These are phyloP conservation scores for Tylopilus rubrobrunneus DNA, from an alignment of 768 basidiomycete species.

Conservation along the genomic window DNA sequence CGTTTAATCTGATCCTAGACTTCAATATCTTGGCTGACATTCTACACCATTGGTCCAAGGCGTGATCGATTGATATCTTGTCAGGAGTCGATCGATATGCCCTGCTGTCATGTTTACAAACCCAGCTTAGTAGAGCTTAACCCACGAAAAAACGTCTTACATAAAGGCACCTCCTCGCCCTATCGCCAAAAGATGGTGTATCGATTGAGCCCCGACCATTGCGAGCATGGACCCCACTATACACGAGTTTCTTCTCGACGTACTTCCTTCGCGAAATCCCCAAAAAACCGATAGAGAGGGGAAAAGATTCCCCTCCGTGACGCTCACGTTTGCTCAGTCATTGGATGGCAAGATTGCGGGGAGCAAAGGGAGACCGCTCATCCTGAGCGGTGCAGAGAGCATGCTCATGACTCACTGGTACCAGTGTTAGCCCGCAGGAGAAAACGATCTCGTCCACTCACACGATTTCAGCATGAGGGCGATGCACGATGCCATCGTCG, in stretches of 20 bases:
- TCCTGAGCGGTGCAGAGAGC: conserved; percentile 80
- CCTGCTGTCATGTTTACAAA: no score
- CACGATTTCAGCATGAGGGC: conserved; percentile 68
- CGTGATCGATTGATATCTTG: no score
- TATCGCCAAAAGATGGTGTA: background rate
- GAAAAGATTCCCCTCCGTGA: conserved; percentile 53
- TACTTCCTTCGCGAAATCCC: conserved; percentile 17
- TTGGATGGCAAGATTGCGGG: conserved; percentile 89
- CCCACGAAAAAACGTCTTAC: no score
- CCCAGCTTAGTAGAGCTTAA: no score
- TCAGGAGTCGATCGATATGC: no score
- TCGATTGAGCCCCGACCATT: background rate
- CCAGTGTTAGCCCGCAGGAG: background rate
- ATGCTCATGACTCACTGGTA: conserved; percentile 95
- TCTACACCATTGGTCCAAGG: no score
- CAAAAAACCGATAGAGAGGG: conserved; percentile 16
- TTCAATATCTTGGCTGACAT: no score
- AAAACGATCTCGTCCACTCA: background rate
- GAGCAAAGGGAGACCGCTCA: conserved; percentile 64
- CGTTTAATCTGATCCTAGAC: no score
- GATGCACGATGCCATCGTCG: conserved; percentile 88
- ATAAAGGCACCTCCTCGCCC: background rate
- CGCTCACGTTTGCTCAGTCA: conserved; percentile 82
- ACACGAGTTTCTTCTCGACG: conserved; percentile 28
- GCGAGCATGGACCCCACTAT: background rate